Base-by-base conservation (phyloP, 257 asterid genomes). In the Pogostemon cablin region DNA sequence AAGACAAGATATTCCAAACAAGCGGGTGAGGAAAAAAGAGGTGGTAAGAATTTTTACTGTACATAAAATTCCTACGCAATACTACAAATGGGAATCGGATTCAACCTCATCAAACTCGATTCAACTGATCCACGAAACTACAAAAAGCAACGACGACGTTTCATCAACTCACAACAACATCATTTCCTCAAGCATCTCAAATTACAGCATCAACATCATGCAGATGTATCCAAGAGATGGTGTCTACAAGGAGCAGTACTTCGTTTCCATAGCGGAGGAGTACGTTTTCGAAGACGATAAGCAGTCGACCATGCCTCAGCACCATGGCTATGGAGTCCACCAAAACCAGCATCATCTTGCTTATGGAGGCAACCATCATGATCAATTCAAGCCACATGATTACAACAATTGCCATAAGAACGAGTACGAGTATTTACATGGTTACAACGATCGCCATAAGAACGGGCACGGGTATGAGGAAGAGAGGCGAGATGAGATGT, bases 201-300 rank as follows among this genome's bases (percentile, higher is more conserved):
- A 49, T 6, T 32, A 41, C 38, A 48, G 3, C 37, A 46, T 9
- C 9, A 56, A 43, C 38, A 32, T 11, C 34, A 75, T 63, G 76
- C 76, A 64, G 63, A 55, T 67, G 75, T 71, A 46, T 17, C 76
- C 65, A 0, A 40, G 62, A 2, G 72, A n/a, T 40, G 48, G 46
- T 34, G 67, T 41, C 9, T 43, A 3, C 69, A 9, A 11, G 46
- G 79, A 52, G 32, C 32, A 59, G 3, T 3, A 25, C 73, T 40
- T 20, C 41, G 6, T n/a, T 1, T 15, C 1, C 0, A 53, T 5
- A 4, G 63, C 2, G 2, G 67, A 62, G 67, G 71, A 59, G 10
- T 25, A 25, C 62, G 0, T 7, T 15, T 8, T 1, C 41, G 4
- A 25, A 34, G 56, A 40, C 6, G 65, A 55, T 1, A 25, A 25